Evolutionary conservation across 352 stramenopile species (phyloP), one percentile per base, ranked within the genome.

Genomic region (Phytophthora rubi): DNA sequence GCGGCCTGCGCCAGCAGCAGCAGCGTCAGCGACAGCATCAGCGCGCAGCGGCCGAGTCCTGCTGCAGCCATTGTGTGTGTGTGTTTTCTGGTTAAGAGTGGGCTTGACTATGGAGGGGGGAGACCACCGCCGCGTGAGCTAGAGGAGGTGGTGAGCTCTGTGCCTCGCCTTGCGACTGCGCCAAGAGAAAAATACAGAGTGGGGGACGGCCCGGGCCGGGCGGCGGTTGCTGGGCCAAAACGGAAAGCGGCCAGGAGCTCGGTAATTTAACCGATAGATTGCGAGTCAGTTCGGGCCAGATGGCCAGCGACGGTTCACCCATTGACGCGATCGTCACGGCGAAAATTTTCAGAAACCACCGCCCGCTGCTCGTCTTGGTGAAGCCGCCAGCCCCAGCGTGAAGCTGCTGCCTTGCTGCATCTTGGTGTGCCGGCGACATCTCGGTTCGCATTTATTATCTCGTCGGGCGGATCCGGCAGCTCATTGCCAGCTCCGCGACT

Each of bases 181-280:
- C 32, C 65, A 71, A 70, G 51, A 73, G 62, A 73, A 79, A 77
- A 80, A 77, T 76, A 80, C 69, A 80, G 73, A 80, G 68, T 80
- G 73, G 55, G 42, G 47, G 39, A 51, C 28, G 12, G 9, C 6
- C 42, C 5, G 4, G 32, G 37, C 4, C 16, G 13, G 21, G 68
- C 58, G 58, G 72, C 51, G n/a, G 68, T 68, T 69, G 53, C 39
- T 12, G 47, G 51, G n/a, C 39, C 32, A 68, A 75, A 70, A 69
- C 9, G 9, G 32, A 35, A 35, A 26, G 32, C 32, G 32, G 32
- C 32, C 32, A 35, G 57, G 59, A 63, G 28, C 1, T 0, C 9
- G 4, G 56, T 69, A 75, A 75, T 54, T 71, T 78, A 78, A 26
- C 66, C 49, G 59, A 58, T 71, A 74, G 60, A 74, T 73, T 9